Evolutionary conservation across 1,284 basidiomycete species (phyloP).

Genomic region (Ganoderma resinaceum): DNA sequence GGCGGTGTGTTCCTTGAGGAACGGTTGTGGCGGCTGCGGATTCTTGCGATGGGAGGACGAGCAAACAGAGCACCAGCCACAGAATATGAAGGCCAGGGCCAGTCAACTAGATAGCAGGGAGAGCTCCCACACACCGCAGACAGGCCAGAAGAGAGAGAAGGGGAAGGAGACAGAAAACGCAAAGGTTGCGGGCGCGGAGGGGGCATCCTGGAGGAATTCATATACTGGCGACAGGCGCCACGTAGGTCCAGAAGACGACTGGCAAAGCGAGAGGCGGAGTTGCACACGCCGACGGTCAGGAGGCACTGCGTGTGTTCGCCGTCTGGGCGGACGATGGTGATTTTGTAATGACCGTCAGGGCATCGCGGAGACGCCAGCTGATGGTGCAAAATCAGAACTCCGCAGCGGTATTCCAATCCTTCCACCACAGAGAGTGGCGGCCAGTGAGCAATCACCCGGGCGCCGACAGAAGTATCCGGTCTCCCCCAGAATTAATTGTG

Average conservation of each 20-base stretch:
- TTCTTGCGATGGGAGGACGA: not conserved
- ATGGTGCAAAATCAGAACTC: not conserved
- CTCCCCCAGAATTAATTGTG: not conserved
- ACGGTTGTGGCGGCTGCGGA: not conserved
- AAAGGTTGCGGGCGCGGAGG: not conserved
- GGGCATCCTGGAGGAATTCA: constrained; percentile 7
- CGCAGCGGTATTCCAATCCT: not conserved
- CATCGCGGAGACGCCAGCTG: not conserved
- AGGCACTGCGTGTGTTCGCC: not conserved
- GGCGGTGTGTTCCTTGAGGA: not conserved
- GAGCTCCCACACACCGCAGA: constrained; percentile 4
- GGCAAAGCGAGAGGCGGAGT: not conserved
- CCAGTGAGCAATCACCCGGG: not conserved
- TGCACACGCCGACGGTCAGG: not conserved
- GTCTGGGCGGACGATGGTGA: not conserved
- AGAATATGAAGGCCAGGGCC: not conserved
- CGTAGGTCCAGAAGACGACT: not conserved
- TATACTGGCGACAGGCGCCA: constrained; percentile 10
- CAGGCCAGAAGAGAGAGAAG: not conserved
- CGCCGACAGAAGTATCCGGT: not conserved
- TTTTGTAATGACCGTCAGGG: not conserved
- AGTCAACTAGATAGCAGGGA: not conserved
- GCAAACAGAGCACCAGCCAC: not conserved
- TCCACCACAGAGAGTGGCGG: too few species aligned
- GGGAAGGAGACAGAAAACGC: not conserved